Percentiles rank a stretch among this genome's conserved stretches.
Conservation (phyloP, 768 basidiomycete species). For the Xerocomellus intermedius region DNA sequence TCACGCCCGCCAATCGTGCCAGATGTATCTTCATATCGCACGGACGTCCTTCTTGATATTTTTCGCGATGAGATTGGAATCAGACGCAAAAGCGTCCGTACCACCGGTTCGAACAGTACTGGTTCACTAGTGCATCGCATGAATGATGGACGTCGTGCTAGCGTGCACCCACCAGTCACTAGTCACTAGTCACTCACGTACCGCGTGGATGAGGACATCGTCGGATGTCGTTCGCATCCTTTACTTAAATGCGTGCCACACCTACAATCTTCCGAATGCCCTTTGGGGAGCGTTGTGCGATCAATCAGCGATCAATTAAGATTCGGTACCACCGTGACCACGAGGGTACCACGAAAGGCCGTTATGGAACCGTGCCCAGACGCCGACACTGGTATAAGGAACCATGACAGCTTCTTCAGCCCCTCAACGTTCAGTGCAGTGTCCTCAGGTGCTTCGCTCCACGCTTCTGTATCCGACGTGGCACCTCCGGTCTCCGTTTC, state of each 20-base stretch:
- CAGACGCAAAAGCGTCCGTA: not conserved
- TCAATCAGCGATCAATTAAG: conserved; percentile 15
- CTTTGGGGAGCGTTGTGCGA: not conserved
- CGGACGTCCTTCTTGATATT: not conserved
- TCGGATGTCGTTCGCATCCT: not conserved
- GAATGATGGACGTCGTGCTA: not conserved
- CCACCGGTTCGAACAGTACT: not conserved
- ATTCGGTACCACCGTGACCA: conserved; percentile 10
- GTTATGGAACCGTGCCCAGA: not conserved
- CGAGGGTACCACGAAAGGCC: conserved; percentile 11
- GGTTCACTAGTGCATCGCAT: conserved; percentile 3
- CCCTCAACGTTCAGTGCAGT: conserved; percentile 18
- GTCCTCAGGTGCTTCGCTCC: conserved; percentile 6
- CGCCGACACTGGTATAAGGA: conserved; percentile 3
- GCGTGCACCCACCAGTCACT: too few species aligned
- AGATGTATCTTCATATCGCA: not conserved
- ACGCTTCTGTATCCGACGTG: not conserved
- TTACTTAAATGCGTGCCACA: too few species aligned
- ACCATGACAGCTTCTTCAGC: conserved; percentile 1
- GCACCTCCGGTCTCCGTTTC: not conserved
- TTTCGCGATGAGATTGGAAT: not conserved
- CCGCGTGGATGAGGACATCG: not conserved
- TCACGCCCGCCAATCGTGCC: not conserved
- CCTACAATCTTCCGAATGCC: not conserved
- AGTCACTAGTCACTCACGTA: not conserved